Evolutionary conservation across 2,329 filamentous ascomycete species (phyloP).

Genomic region (Daldinia sp.): DNA sequence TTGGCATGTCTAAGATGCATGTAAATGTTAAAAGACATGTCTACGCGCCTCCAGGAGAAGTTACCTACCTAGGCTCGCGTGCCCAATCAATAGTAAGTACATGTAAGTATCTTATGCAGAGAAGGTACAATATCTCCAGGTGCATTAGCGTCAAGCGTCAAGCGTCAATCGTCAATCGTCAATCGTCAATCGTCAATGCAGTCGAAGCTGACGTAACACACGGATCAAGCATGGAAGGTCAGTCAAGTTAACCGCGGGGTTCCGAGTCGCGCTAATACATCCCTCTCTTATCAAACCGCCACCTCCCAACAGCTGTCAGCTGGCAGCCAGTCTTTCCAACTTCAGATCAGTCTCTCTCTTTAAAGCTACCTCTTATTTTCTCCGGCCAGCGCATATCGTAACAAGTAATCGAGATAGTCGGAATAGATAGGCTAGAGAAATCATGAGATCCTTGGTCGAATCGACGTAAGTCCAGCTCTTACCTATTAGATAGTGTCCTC

Average conservation of each 20-base stretch:
- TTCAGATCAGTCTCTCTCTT: constrained; percentile 15
- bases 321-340: constrained; percentile 32
- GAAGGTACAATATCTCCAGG: neutral
- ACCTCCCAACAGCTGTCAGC: constrained; percentile 20
- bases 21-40: no score
- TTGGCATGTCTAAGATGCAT: no score
- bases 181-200: neutral
- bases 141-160: constrained; percentile 1
- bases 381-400: neutral
- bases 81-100: no score
- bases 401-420: neutral
- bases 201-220: constrained; percentile 5
- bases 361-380: constrained; percentile 6
- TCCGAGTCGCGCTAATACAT: no score
- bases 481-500: neutral
- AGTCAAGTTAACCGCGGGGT: neutral
- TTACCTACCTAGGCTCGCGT: no score
- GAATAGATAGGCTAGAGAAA: neutral
- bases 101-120: neutral
- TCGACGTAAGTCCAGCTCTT: constrained; percentile 42
- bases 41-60: no score
- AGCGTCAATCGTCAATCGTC: no score
- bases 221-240: neutral
- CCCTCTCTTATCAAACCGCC: neutral
- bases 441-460: constrained; percentile 46